phyloP scores from a whole-genome alignment of 2,329 filamentous ascomycete genomes.

The Penicillium sumatraense region DNA sequence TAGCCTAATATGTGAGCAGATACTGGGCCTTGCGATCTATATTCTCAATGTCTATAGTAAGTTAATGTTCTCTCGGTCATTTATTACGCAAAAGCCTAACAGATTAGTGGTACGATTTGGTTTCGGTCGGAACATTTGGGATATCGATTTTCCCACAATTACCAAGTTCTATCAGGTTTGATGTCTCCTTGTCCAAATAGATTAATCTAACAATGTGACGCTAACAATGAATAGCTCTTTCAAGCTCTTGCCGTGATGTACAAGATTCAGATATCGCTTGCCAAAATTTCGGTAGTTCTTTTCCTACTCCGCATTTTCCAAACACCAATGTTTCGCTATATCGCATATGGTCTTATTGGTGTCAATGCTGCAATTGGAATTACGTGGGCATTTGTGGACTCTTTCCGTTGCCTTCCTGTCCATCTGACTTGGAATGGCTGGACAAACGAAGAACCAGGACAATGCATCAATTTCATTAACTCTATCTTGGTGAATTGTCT shows the following conservation, averaged over 20 bases:
- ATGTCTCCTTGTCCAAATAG: not conserved
- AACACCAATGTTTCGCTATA: slow-evolving; percentile 20
- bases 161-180: slow-evolving; percentile 19
- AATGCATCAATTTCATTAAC: slow-evolving; percentile 24
- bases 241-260: slow-evolving; percentile 23
- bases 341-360: slow-evolving; percentile 21
- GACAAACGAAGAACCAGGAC: slow-evolving; percentile 19
- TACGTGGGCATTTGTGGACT: slow-evolving; percentile 23
- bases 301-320: slow-evolving; percentile 30
- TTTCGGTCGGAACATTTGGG: slow-evolving; percentile 29
- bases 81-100: not conserved
- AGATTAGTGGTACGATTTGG: slow-evolving; percentile 17
- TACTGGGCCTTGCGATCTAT: slow-evolving; percentile 16
- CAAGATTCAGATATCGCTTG: slow-evolving; percentile 24
- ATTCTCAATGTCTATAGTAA: slow-evolving; percentile 14
- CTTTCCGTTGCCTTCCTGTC: slow-evolving; percentile 21
- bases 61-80: not conserved
- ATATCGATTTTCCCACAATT: slow-evolving; percentile 21
- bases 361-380: slow-evolving; percentile 22
- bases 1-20: slow-evolving; percentile 1
- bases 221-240: slow-evolving; percentile 18
- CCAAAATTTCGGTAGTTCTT: slow-evolving; percentile 23
- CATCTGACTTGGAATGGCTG: slow-evolving; percentile 24
- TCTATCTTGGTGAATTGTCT: slow-evolving; percentile 24
- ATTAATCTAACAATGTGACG: not conserved